Base-by-base conservation (phyloP, 768 basidiomycete species). In the Pisolithus marmoratus region DNA sequence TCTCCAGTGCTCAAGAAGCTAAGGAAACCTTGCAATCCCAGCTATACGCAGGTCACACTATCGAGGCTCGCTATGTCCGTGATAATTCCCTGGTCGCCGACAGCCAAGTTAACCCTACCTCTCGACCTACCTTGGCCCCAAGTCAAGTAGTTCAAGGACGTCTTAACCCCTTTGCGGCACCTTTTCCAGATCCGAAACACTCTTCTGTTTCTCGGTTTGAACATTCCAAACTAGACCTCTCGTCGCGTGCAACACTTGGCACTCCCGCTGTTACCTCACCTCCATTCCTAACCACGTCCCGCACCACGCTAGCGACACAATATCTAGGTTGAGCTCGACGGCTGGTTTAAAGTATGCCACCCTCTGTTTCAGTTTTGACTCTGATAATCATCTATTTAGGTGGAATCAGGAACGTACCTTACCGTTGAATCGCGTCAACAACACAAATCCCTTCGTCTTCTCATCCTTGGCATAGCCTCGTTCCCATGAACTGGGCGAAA, bases 11-110 rank as follows among this genome's bases (percentile, higher is more conserved):
- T 36, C 72, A 74, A 52, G 86, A 89, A 63, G 87, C 87, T 9
- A 82, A 76, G 54, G 78, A 79, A 17, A 67, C 73, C 36, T 73
- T 90, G 53, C 73, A 80, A 48, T 79, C 79, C 50, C 87, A 90
- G 60, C 63, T 71, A 38, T 90, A 89, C 60, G 78, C 77, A 12
- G 75, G 74, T 48, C 69, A 71, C 52, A 66, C 66, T 43, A 55
- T 81, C 48, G 62, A 64, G 17, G 72, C 66, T 22, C 72, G 73
- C 46, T 71, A 70, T 49, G 24, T 76, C 27, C 62, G 61, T 27
- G 63, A 69, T 31, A 17, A 44, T 23, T 37, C 50, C n/a, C 34
- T 36, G 17, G 19, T 48, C 26, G 50, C 41, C 11, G 54, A 54
- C 8, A 46, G 43, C n/a, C 19, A 20, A 6, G 19, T n/a, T 3